These are phyloP conservation scores for Aspergillus cristatus DNA, from an alignment of 495 filamentous ascomycete genomes.

Conservation along the genomic window DNA sequence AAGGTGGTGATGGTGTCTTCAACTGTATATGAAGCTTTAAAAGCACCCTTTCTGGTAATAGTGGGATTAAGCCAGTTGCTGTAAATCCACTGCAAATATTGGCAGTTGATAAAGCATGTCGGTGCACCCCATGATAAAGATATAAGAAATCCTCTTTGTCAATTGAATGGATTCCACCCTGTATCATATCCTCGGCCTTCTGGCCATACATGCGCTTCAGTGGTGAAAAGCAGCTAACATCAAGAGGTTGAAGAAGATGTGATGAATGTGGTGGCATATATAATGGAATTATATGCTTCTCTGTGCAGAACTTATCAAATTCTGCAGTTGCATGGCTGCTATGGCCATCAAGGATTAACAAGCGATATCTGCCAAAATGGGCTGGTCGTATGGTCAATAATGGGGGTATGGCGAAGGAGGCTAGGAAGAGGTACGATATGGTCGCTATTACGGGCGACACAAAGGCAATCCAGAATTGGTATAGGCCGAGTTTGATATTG, in stretches of 20 bases:
- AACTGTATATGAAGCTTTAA: too few species aligned
- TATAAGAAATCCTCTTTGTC: constrained; percentile 8
- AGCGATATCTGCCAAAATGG: constrained; percentile 14
- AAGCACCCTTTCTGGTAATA: too few species aligned
- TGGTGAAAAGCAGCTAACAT: constrained; percentile 12
- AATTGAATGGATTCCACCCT: constrained; percentile 5
- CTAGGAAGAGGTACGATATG: too few species aligned
- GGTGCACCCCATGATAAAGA: constrained; percentile 1
- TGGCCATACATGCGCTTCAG: constrained; percentile 11
- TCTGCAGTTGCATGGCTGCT: constrained; percentile 15
- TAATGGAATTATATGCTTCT: too few species aligned
- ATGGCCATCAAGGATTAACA: constrained; percentile 24
- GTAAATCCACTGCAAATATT: constrained; percentile 8
- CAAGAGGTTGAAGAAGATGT: constrained; percentile 16
- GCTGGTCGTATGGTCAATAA: too few species aligned
- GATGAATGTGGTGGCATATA: too few species aligned
- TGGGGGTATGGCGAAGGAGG: too few species aligned
- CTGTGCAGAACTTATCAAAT: constrained; percentile 15
- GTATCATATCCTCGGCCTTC: constrained; percentile 7
- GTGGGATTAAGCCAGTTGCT: too few species aligned
- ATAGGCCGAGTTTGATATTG: too few species aligned
- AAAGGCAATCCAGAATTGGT: too few species aligned
- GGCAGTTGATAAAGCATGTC: constrained; percentile 3
- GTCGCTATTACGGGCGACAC: too few species aligned
- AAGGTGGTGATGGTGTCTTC: not conserved